These are phyloP conservation scores for Cornus kousa DNA, from an alignment of 148 eudicot species.

Conservation along the genomic window DNA sequence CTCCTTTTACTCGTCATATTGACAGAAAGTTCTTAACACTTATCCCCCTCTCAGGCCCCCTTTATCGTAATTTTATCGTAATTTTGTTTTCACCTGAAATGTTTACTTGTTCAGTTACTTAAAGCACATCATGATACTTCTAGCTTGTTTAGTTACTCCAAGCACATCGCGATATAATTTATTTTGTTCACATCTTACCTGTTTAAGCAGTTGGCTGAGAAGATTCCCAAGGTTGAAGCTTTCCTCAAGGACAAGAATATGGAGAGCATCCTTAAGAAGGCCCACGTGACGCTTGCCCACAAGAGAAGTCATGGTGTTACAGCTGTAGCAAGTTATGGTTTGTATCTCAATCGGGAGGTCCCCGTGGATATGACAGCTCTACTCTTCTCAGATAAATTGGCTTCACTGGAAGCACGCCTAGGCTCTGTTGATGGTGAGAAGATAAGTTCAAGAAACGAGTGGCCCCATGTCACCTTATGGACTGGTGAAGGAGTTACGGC, in stretches of 20 bases:
- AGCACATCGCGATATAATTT: not conserved
- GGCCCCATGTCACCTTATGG: constrained; percentile 96
- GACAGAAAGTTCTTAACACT: no score
- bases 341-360: constrained; percentile 49
- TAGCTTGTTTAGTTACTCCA: not conserved
- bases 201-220: constrained; percentile 46
- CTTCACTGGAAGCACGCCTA: constrained; percentile 73
- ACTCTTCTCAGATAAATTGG: constrained; percentile 64
- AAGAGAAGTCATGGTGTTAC: constrained; percentile 88
- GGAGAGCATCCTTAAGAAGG: constrained; percentile 44
- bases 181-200: not conserved
- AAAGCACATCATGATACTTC: not conserved
- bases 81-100: not conserved
- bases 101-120: not conserved
- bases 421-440: constrained; percentile 76
- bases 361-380: constrained; percentile 63
- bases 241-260: constrained; percentile 49
- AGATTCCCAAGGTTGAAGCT: constrained; percentile 45
- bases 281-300: constrained; percentile 92
- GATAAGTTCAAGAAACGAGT: constrained; percentile 57
- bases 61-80: no score
- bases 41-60: no score
- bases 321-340: constrained; percentile 76
- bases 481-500: constrained; percentile 64
- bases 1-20: no score